Evolutionary conservation across 2,329 filamentous ascomycete genomes (phyloP).

Genomic region (Cordyceps javanica): DNA sequence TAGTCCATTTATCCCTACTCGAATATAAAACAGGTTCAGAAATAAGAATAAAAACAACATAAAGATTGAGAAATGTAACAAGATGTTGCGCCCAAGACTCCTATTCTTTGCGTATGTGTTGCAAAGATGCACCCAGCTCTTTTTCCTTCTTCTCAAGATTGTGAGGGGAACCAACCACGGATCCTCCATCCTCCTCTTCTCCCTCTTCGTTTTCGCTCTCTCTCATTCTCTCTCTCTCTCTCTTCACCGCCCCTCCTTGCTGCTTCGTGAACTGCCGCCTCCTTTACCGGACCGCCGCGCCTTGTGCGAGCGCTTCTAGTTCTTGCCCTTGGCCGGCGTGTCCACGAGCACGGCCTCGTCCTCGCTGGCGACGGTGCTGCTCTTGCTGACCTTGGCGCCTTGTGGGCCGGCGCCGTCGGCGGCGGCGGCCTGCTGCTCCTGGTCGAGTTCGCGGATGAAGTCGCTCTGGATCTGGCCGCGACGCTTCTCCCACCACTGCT

Average conservation of each 20-base stretch:
- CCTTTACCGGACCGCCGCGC: neutral
- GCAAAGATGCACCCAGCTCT: constrained; percentile 1
- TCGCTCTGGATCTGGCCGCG: constrained; percentile 64
- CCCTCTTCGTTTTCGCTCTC: neutral
- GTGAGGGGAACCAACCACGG: no score
- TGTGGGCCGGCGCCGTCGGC: constrained; percentile 34
- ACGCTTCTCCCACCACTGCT: constrained; percentile 89
- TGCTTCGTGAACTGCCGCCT: neutral
- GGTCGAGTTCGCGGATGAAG: constrained; percentile 81
- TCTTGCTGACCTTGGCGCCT: constrained; percentile 28
- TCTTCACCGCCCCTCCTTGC: neutral
- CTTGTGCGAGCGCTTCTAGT: constrained; percentile 40
- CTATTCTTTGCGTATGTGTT: neutral
- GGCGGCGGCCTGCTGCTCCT: constrained; percentile 19
- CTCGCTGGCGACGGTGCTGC: constrained; percentile 21
- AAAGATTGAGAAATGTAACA: no score
- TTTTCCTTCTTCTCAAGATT: no score
- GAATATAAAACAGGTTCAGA: neutral
- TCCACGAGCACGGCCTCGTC: constrained; percentile 67
- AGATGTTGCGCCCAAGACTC: constrained; percentile 10
- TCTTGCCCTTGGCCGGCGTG: constrained; percentile 42
- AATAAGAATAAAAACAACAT: neutral
- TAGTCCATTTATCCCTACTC: neutral
- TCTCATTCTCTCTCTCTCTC: neutral
- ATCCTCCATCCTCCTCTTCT: no score